Evolutionary conservation across 345 rosid species (phyloP), one percentile per base, ranked within the genome.

Genomic region (Hibiscus mutabilis): DNA sequence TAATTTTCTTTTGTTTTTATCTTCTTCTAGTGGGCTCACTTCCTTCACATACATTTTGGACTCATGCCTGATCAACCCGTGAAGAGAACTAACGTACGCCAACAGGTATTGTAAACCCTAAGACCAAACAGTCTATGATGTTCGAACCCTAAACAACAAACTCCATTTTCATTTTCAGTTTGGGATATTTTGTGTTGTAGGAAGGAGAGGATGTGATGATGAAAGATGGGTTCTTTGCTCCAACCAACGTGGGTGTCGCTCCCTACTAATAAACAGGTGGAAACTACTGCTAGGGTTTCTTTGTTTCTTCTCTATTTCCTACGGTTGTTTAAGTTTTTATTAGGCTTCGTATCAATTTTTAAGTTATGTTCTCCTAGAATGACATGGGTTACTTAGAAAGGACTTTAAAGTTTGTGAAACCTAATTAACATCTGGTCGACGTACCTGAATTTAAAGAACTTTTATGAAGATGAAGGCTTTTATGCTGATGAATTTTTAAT

Each of bases 41-140:
- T 92, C 76, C 99, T 98, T 1, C 94, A 90, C 84, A 95, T 90
- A 75, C 98, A 92, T 75, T 92, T 89, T 84, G 98, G 99, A 67
- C 96, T 95, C 61, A 81, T 85, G 91, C 96, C 98, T 82, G 98
- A 95, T 79, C 98, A 92, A 77, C 89, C 97, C 88, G 91, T 85
- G 92, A 95, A 89, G 95, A 95, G 93, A 95, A 27, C 91, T 46
- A 86, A 80, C 82, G 66, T 85, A 75, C 88, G 84, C 84, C 93
- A 84, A 77, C 96, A 86, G 91, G 93, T 87, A 83, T 58, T 33
- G 2, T 13, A 4, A 60, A 29, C 4, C 21, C 13, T 18, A 51
- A 51, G 56, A 6, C 56, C 56, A 2, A 47, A 14, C n/a, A 13
- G 5, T 3, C 52, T 42, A 42, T 10, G 46, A 42, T 42, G 3